Evolutionary conservation across 805 yeast species (phyloP).

Genomic region (Scheffersomyces coipomensis): DNA sequence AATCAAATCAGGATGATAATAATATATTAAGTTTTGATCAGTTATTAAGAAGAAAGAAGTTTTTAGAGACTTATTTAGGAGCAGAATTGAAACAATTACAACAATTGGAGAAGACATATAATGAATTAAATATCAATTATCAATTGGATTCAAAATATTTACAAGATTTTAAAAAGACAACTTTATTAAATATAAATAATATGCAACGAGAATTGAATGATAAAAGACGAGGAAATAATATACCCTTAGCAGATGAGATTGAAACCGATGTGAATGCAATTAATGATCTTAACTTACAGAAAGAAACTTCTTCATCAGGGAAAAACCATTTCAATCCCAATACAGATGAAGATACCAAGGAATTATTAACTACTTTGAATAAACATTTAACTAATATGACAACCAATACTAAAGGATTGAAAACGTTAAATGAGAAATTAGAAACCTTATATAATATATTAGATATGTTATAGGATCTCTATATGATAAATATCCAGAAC

Average conservation of each 20-base stretch:
- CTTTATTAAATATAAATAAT: constrained; percentile 10
- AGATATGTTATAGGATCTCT: constrained; percentile 6
- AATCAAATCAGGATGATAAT: constrained; percentile 9
- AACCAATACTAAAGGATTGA: constrained; percentile 9
- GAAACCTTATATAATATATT: constrained; percentile 15
- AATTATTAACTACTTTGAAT: constrained; percentile 12
- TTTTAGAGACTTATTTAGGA: constrained; percentile 35
- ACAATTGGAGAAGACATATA: constrained; percentile 26
- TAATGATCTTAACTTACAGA: neutral
- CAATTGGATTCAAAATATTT: constrained; percentile 33
- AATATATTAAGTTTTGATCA: constrained; percentile 24
- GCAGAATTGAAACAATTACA: constrained; percentile 39
- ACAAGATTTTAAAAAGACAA: constrained; percentile 25
- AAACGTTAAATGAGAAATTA: constrained; percentile 16
- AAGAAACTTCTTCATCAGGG: neutral
- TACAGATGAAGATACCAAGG: constrained; percentile 15
- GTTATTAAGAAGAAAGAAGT: constrained; percentile 20
- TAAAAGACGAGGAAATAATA: constrained; percentile 4
- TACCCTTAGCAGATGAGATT: constrained; percentile 3
- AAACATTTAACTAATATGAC: constrained; percentile 13
- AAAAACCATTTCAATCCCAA: constrained; percentile 15
- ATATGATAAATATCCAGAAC: constrained; percentile 17
- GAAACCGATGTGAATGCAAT: constrained; percentile 1
- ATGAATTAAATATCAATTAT: constrained; percentile 18
- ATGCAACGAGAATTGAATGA: constrained; percentile 11